These are phyloP conservation scores for Geranomyces variabilis DNA, from an alignment of 192 early-diverging fungal genomes.

Conservation along the genomic window DNA sequence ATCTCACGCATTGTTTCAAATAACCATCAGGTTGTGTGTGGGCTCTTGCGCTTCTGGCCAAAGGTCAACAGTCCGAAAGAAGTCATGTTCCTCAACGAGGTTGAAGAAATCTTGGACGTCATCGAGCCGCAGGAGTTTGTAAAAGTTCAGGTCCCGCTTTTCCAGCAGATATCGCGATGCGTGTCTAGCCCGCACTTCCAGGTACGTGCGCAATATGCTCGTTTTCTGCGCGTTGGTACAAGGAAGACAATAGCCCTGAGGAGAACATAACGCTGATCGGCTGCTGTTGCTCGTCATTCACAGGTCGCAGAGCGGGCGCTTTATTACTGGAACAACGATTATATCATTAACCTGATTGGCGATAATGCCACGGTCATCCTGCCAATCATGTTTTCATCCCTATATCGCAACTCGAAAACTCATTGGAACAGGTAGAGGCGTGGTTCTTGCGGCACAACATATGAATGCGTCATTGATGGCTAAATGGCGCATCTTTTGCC, in stretches of 20 bases:
- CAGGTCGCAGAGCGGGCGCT: conserved; percentile 97
- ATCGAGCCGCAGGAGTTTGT: conserved; percentile 92
- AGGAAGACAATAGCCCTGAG: too few relatives aligned
- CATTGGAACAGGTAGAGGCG: conserved; percentile 91
- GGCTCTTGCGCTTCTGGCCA: conserved; percentile 94
- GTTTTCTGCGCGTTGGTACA: too few relatives aligned
- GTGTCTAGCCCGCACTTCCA: conserved; percentile 98
- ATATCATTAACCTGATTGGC: conserved; percentile 92
- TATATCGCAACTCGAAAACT: conserved; percentile 92
- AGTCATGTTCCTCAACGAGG: conserved; percentile 98
- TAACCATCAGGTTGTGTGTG: conserved; percentile 71
- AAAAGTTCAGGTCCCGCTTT: conserved; percentile 87
- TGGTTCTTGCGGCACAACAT: conserved; percentile 20
- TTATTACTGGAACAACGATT: conserved; percentile 99
- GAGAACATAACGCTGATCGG: not conserved
- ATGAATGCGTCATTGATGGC: not conserved
- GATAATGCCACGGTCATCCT: conserved; percentile 90
- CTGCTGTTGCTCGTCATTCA: not conserved
- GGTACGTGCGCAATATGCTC: too few relatives aligned
- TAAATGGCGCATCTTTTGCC: not conserved
- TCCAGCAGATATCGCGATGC: conserved; percentile 89
- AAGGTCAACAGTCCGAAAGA: conserved; percentile 99
- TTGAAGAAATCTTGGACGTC: conserved; percentile 96
- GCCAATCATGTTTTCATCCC: conserved; percentile 93
- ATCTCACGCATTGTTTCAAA: conserved; percentile 3